Percentiles rank a stretch among this genome's conserved stretches.
Evolutionary conservation across 306 rosid species (phyloP).

Genomic region (Cucurbita maxima): DNA sequence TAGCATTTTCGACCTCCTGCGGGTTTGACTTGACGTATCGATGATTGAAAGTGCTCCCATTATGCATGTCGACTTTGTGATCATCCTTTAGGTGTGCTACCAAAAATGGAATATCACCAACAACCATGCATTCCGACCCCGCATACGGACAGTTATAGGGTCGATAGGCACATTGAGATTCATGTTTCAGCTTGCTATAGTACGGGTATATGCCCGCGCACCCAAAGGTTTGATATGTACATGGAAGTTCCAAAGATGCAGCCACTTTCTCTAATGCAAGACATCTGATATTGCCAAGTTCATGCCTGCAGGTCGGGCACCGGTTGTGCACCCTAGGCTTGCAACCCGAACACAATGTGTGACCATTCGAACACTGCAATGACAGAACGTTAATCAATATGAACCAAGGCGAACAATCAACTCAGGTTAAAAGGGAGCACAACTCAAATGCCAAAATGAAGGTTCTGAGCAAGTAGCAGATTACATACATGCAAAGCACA

Average conservation of each 20-base stretch:
- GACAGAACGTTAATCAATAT: neutral
- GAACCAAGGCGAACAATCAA: neutral
- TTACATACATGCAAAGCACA: neutral
- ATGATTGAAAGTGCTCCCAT: constrained; percentile 88
- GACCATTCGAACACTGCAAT: constrained; percentile 90
- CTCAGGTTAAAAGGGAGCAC: no score
- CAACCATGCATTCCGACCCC: constrained; percentile 68
- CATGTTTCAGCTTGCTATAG: constrained; percentile 86
- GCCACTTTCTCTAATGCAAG: constrained; percentile 93
- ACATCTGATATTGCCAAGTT: constrained; percentile 90
- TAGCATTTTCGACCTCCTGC: constrained; percentile 92
- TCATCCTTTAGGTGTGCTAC: constrained; percentile 78
- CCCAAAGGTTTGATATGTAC: constrained; percentile 74
- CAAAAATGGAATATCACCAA: constrained; percentile 71
- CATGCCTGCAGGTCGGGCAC: constrained; percentile 89
- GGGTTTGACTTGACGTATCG: constrained; percentile 93
- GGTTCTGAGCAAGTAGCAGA: neutral
- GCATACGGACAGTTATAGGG: constrained; percentile 94
- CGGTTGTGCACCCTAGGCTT: constrained; percentile 93
- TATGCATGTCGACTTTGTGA: constrained; percentile 97
- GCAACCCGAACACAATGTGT: constrained; percentile 84
- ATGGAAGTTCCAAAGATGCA: constrained; percentile 83
- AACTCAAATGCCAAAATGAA: neutral
- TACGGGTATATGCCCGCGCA: constrained; percentile 78
- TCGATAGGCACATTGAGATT: constrained; percentile 60